Percentiles rank a stretch among this genome's conserved stretches.
phyloP scores from a whole-genome alignment of 129 eudicot species.

The Artemisia annua region DNA sequence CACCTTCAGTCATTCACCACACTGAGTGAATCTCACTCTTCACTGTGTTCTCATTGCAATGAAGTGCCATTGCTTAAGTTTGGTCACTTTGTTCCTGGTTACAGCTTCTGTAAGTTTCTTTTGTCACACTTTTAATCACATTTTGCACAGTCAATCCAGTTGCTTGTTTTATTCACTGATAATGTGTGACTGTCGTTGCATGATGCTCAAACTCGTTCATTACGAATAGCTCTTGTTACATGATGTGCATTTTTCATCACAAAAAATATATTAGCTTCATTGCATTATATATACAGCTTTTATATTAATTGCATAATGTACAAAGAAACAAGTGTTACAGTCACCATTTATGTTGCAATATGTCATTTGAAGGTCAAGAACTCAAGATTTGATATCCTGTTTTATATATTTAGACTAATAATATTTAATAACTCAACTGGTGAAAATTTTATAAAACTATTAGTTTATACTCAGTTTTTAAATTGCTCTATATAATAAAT shows the following conservation, averaged over 20 bases:
- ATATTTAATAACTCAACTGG: too few species aligned
- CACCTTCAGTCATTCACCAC: not conserved
- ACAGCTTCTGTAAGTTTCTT: conserved; percentile 20
- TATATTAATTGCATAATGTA: not conserved
- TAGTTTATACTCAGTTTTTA: not conserved
- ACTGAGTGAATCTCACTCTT: conserved; percentile 2
- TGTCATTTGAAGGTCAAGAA: too few species aligned
- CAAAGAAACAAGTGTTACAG: too few species aligned
- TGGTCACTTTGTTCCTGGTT: conserved; percentile 12
- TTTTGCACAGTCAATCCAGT: too few species aligned
- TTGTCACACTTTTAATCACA: not conserved
- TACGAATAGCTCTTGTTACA: not conserved
- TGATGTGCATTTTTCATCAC: not conserved
- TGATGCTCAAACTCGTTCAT: not conserved
- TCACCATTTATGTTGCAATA: too few species aligned
- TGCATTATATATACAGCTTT: too few species aligned
- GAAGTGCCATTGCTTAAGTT: conserved; percentile 19
- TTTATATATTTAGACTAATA: too few species aligned
- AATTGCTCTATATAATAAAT: not conserved
- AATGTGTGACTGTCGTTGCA: not conserved
- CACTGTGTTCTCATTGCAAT: not conserved
- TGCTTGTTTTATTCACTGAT: not conserved
- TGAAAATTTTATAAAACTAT: not conserved
- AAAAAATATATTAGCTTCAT: too few species aligned
- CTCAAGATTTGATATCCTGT: too few species aligned